Evolutionary conservation across 371 early-diverging fungal genomes (phyloP), one percentile per base, ranked within the genome.

Genomic region (Mucor racemosus): DNA sequence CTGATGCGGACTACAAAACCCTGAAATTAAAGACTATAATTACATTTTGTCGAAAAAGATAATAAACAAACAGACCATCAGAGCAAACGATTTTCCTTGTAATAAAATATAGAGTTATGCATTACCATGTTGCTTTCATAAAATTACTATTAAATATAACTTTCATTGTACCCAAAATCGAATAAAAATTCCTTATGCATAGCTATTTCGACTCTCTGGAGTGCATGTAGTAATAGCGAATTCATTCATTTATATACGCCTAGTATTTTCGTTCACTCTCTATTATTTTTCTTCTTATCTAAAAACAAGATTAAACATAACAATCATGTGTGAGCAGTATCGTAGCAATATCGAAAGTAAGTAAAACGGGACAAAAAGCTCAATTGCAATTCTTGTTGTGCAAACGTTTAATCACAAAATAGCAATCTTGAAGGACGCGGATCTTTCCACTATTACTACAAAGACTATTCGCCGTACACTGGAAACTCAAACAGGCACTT

Each of bases 401-500:
- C 36, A 44, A 44, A 54, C 21, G 33, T 14, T 53, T 60, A 66
- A 56, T 17, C 17, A 58, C 39, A 61, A 55, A 40, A 17, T 65
- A 70, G 73, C 57, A 19, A 86, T 88, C 38, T 75, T 88, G 41
- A 73, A 67, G 46, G 46, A 53, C 13, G 76, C 87, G 6, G 86
- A 88, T 64, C 78, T 84, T 41, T 53, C 73, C 0, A 76, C 74
- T n/a, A 76, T 88, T 19, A 79, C 83, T 19, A 79, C 88, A 10
- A 88, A 88, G 41, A 76, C 74, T 53, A 79, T 88, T 33, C 76
- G 88, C n/a, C 61, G 57, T 26, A 71, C 77, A 31, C 69, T 86
- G 17, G 78, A 86, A 69, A 11, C 56, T 1, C 68, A 80, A 35
- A 64, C 53, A 31, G 71, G 71, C 5, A 58, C 71, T 9, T 74